These are phyloP conservation scores for Rhizopogon salebrosus DNA, from an alignment of 768 basidiomycete species.

Conservation along the genomic window DNA sequence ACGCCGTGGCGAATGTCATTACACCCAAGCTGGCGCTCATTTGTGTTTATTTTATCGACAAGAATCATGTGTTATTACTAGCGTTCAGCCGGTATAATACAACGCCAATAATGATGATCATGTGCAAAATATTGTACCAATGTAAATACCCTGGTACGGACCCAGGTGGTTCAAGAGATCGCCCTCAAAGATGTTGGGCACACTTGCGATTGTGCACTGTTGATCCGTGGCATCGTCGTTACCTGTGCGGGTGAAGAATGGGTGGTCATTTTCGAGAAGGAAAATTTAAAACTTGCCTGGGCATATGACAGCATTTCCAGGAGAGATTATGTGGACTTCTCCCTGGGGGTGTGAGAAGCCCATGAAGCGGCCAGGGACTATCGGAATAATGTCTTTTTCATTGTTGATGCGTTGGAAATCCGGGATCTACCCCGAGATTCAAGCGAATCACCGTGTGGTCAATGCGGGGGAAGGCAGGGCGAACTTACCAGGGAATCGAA, in stretches of 20 bases:
- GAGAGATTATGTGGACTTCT: conserved; percentile 39
- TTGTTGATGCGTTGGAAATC: conserved; percentile 26
- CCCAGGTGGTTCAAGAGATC: conserved; percentile 55
- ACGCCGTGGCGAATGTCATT: not conserved
- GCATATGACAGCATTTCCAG: conserved; percentile 34
- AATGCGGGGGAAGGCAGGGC: not conserved
- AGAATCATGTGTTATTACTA: not conserved
- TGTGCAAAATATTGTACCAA: conserved; percentile 44
- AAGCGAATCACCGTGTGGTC: not conserved
- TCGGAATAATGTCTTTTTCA: conserved; percentile 46
- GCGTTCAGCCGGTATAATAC: not conserved
- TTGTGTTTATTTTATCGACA: not conserved
- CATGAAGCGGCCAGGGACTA: conserved; percentile 46
- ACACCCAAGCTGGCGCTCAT: no score
- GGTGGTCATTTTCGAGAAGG: not conserved
- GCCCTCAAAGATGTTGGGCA: conserved; percentile 48
- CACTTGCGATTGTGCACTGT: conserved; percentile 49
- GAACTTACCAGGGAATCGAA: conserved; percentile 20
- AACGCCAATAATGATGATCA: conserved; percentile 9
- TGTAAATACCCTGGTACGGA: conserved; percentile 47
- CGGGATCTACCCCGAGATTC: conserved; percentile 9
- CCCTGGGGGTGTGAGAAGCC: conserved; percentile 39
- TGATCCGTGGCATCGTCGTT: conserved; percentile 51
- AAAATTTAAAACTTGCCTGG: conserved; percentile 24
- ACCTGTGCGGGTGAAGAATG: conserved; percentile 22